These are phyloP conservation scores for Floccularia luteovirens DNA, from an alignment of 768 basidiomycete species.

Conservation along the genomic window DNA sequence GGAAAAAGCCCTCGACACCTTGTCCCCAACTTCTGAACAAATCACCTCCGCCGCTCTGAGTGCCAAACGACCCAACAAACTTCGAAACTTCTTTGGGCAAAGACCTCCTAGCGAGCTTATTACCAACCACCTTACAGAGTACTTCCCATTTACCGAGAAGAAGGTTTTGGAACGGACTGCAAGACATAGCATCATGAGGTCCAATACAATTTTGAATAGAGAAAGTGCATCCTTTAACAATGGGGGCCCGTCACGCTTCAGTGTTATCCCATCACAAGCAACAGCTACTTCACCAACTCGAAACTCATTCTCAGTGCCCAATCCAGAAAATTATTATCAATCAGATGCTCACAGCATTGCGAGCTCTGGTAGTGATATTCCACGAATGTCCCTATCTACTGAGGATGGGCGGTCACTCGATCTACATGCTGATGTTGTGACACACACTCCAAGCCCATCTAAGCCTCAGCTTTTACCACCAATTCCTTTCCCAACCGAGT, in stretches of 20 bases:
- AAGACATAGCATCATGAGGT: constrained; percentile 79
- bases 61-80: constrained; percentile 53
- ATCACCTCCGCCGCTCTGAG: constrained; percentile 27
- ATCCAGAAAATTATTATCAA: constrained; percentile 26
- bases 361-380: constrained; percentile 38
- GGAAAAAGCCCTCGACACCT: constrained; percentile 56
- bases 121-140: constrained; percentile 88
- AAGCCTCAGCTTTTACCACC: constrained; percentile 66
- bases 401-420: constrained; percentile 65
- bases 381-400: constrained; percentile 68
- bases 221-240: constrained; percentile 44
- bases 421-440: constrained; percentile 41
- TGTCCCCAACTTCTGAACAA: constrained; percentile 37
- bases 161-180: constrained; percentile 85
- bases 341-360: not conserved
- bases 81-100: constrained; percentile 97
- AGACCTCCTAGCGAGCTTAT: constrained; percentile 97
- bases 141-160: constrained; percentile 92
- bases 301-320: constrained; percentile 37
- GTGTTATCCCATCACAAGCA: constrained; percentile 51
- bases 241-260: constrained; percentile 47
- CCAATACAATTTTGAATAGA: constrained; percentile 25
- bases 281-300: constrained; percentile 37
- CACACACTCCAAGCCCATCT: constrained; percentile 12
- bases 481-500: constrained; percentile 71